Base-by-base conservation (phyloP, 139 green algal genomes). In the Closterium sp. region DNA sequence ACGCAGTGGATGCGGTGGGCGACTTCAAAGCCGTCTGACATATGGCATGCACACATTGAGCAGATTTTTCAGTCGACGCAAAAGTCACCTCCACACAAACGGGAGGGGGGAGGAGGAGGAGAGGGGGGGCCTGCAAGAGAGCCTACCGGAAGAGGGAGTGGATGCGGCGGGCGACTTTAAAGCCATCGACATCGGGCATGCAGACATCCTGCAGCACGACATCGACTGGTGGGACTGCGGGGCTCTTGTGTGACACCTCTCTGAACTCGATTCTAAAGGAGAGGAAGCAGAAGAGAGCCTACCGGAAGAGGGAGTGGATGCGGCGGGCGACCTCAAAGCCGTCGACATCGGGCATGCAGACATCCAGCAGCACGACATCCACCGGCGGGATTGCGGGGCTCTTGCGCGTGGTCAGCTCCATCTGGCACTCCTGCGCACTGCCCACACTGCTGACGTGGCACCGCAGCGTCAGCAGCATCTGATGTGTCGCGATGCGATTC, bases 401-500 rank as follows among this genome's bases (percentile, higher is more conserved):
- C 45, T 70, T 70, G 45, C 45, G 45, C 11, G 45, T 70, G 45
- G 45, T 31, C 85, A 70, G 45, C 45, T 70, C 45, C 45, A 70
- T 70, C 45, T 70, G 45, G 45, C 45, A 70, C 32, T 91, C 88
- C 85, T 85, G 42, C 9, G 50, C 89, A 24, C 42, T 89, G 24
- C 89, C 89, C 85, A 70, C 89, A 4, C 22, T n/a, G 30, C 42
- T 89, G 10, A 34, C 62, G 22, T 89, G 22, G 31, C 89, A 92
- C 45, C 28, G 28, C 62, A 92, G 85, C 79, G 27, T 89, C 27
- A 94, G 88, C 22, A 98, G 84, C 28, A 94, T 91, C 31, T 94
- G 70, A 70, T 97, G 88, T 27, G 95, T 96, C 84, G 95, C 90
- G 89, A 95, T 45, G 1, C 95, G 93, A 79, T 97, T 97, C 86